These are phyloP conservation scores for Chlorella ohadii DNA, from an alignment of 139 green algal genomes.

Conservation along the genomic window DNA sequence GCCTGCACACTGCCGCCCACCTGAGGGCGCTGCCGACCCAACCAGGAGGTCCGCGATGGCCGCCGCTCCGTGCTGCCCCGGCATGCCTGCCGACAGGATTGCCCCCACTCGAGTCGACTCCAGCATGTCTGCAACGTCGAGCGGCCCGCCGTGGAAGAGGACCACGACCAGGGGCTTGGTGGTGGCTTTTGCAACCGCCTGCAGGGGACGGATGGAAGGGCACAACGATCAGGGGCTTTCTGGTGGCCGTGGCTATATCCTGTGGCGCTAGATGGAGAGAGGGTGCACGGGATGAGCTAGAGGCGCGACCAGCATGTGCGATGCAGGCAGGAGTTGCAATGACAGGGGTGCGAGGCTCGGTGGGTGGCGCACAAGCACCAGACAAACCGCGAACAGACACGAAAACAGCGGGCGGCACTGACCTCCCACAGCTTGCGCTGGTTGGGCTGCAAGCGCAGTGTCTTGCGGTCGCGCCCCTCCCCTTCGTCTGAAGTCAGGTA, in stretches of 20 bases:
- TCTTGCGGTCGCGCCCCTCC: not conserved
- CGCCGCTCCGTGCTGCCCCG: constrained; percentile 45
- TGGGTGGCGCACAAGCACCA: no score
- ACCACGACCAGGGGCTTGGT: constrained; percentile 44
- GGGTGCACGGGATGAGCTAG: no score
- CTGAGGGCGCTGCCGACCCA: constrained; percentile 30
- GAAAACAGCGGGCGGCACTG: no score
- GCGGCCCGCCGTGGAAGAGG: constrained; percentile 47
- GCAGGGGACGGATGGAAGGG: not conserved
- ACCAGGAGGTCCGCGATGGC: constrained; percentile 49
- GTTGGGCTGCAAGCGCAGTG: constrained; percentile 1
- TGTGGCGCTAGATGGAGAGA: no score
- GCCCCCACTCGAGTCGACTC: constrained; percentile 19
- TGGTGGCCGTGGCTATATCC: no score
- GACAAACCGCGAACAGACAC: not conserved
- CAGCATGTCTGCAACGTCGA: constrained; percentile 43
- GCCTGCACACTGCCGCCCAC: constrained; percentile 18
- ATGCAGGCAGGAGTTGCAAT: no score
- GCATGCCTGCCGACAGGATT: constrained; percentile 48
- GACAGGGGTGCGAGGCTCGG: no score
- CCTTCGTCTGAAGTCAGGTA: not conserved
- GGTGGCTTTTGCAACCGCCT: constrained; percentile 21
- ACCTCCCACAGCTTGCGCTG: constrained; percentile 17
- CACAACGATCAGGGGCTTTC: no score
- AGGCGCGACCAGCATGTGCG: no score